Base-by-base conservation (phyloP, 768 basidiomycete genomes). In the Stropharia rugosoannulata region DNA sequence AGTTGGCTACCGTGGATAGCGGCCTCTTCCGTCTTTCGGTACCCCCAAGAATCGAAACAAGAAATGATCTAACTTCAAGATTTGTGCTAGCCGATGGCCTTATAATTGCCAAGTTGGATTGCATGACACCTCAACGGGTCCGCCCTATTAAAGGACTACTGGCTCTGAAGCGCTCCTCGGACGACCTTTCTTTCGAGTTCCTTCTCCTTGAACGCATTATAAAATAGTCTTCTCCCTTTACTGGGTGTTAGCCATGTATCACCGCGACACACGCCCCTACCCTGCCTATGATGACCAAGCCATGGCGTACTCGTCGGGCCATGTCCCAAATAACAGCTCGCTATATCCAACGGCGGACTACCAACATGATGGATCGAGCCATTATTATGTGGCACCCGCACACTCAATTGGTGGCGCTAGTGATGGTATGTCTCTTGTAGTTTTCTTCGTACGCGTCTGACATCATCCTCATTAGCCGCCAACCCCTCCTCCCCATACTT, bases 91-190 rank as follows among this genome's bases (percentile, higher is more conserved):
- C 68, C 69, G 69, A 68, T 64, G 64, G 54, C 59, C 63, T 64
- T 66, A 61, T 68, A 66, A 61, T 71, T 75, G 66, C 74, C 71
- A 74, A 73, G 69, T 73, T 70, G 68, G 67, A 68, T 63, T 59
- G 51, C 22, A 64, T 72, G 74, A 73, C 74, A 74, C 66, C 66
- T 74, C 68, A 68, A 62, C 69, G 72, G 71, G 63, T 68, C 71
- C 75, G 71, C 70, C 64, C 67, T 76, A 75, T 75, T 78, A 77
- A 79, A 77, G 71, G 70, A 68, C 73, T 59, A 63, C 63, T 45
- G 32, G 47, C 51, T 61, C 66, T 62, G 61, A 58, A 50, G 51
- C 61, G 59, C 63, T 63, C 62, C 66, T 62, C 61, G 56, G 60
- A 60, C 68, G 60, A 63, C 58, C 61, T 64, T 64, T 62, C 61